Evolutionary conservation across 108 stramenopile genomes (phyloP).

Genomic region (Parietichytrium sp.): DNA sequence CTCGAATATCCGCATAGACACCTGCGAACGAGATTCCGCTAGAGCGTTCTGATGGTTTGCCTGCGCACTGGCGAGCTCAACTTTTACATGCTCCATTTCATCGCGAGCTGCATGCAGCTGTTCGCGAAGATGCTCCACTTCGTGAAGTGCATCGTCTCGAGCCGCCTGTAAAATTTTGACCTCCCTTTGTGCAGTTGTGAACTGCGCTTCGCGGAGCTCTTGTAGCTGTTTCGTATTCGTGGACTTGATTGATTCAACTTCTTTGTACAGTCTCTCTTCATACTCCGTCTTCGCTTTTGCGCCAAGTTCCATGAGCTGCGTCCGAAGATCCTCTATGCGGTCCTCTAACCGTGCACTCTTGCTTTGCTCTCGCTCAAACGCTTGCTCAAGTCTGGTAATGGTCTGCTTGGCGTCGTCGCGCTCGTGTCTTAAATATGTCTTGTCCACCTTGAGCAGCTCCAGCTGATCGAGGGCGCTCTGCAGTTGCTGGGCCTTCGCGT

Average conservation of each 20-base stretch:
- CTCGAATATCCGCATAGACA: conserved; percentile 16
- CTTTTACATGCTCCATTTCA: not conserved
- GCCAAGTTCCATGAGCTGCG: not conserved
- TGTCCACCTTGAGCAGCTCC: not conserved
- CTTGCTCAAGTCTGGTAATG: not conserved
- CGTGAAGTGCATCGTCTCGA: not conserved
- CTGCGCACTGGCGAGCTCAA: not conserved
- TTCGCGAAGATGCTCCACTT: not conserved
- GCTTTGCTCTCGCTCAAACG: not conserved
- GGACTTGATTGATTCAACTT: not conserved
- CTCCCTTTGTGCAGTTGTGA: not conserved
- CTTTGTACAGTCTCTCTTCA: not conserved
- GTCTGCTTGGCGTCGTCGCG: not conserved
- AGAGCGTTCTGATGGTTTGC: not conserved
- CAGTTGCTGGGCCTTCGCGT: not conserved
- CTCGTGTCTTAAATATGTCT: not conserved
- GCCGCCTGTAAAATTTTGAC: not conserved
- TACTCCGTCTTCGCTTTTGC: not conserved
- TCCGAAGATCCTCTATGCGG: not conserved
- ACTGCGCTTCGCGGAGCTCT: conserved; percentile 6
- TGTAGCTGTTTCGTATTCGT: not conserved
- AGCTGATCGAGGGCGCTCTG: not conserved
- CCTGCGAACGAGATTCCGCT: not conserved
- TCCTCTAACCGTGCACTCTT: not conserved
- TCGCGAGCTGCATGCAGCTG: not conserved